Conservation (phyloP, 2,329 filamentous ascomycete species). For the Onygenales sp. region DNA sequence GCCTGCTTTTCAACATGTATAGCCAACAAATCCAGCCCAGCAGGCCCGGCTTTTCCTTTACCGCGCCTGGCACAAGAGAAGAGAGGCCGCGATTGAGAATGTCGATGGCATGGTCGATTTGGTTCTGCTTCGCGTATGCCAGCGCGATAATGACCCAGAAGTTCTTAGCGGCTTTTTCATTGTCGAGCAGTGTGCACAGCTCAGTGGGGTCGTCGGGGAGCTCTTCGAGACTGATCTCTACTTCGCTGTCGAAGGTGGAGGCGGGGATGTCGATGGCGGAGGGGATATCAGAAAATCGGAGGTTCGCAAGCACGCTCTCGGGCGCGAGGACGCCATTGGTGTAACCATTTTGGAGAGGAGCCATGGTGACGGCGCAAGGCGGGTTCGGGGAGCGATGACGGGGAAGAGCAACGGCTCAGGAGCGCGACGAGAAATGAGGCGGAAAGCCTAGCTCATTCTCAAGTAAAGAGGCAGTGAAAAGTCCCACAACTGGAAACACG, state of each 20-base stretch:
- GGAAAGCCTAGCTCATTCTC: not conserved
- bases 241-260: conserved; percentile 53
- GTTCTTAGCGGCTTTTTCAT: conserved; percentile 79
- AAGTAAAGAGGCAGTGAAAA: not conserved
- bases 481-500: not conserved
- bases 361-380: conserved; percentile 32
- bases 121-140: conserved; percentile 91
- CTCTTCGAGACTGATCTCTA: conserved; percentile 88
- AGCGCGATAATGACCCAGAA: conserved; percentile 98
- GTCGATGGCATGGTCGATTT: conserved; percentile 72
- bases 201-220: conserved; percentile 90
- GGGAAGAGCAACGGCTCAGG: not conserved
- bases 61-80: conserved; percentile 58
- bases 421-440: not conserved
- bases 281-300: conserved; percentile 54
- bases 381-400: not conserved
- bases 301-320: conserved; percentile 25
- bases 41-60: conserved; percentile 76
- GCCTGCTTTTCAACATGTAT: conserved; percentile 78
- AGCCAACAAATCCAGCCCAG: conserved; percentile 83
- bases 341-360: conserved; percentile 41
- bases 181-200: conserved; percentile 88
- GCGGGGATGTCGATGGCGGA: conserved; percentile 56
- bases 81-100: conserved; percentile 63
- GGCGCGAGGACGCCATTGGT: conserved; percentile 37